A percentile compares a stretch with the other conserved stretches of the same genome.
phyloP scores from a whole-genome alignment of 306 rosid genomes.

The Oxytropis ochrocephala region DNA sequence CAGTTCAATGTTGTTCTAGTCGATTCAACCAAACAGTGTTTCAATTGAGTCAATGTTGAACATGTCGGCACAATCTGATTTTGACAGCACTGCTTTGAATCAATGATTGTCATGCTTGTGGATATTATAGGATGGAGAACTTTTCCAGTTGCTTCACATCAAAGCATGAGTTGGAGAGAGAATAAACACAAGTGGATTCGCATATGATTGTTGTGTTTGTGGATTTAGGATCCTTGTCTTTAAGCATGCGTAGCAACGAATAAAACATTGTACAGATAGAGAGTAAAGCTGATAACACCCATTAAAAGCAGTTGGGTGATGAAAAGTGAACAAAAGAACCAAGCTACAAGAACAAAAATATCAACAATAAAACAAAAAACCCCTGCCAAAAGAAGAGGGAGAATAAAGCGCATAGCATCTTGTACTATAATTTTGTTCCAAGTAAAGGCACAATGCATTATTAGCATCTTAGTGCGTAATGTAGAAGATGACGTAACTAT shows the following conservation, averaged over 20 bases:
- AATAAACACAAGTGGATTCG: not conserved
- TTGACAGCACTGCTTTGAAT: too few species aligned
- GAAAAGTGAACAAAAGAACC: not conserved
- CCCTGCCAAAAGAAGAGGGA: not conserved
- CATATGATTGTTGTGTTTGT: not conserved
- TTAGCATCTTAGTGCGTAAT: not conserved
- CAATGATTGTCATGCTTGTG: not conserved
- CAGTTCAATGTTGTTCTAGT: too few species aligned
- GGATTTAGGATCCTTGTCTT: not conserved
- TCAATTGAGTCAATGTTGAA: too few species aligned
- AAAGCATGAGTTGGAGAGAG: not conserved
- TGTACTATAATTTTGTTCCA: not conserved
- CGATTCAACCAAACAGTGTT: too few species aligned
- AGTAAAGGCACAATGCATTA: not conserved
- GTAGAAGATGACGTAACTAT: not conserved
- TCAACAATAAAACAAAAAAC: not conserved
- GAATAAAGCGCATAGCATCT: not conserved
- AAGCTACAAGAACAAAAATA: not conserved
- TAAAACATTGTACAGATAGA: not conserved
- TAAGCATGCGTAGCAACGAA: not conserved
- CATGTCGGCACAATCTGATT: too few species aligned
- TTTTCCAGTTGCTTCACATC: not conserved
- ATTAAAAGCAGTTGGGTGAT: not conserved
- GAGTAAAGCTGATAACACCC: not conserved
- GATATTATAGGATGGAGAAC: not conserved